phyloP scores from a whole-genome alignment of 2,329 filamentous ascomycete species.

The Fusarium odoratissimum region DNA sequence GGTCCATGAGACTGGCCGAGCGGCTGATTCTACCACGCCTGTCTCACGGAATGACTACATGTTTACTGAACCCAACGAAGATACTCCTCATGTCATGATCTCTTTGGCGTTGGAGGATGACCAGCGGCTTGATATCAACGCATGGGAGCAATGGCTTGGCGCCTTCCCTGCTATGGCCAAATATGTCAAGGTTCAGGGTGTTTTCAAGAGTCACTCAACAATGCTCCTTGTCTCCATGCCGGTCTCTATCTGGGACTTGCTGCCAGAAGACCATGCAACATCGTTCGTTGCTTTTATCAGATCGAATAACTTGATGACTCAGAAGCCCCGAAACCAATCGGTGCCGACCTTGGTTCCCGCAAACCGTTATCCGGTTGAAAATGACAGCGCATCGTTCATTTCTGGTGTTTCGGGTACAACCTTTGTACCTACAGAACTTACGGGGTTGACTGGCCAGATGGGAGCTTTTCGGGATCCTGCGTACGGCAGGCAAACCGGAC shows the following conservation, averaged over 20 bases:
- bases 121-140: constrained; percentile 66
- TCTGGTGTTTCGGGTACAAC: constrained; percentile 51
- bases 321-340: constrained; percentile 42
- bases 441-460: constrained; percentile 33
- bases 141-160: constrained; percentile 68
- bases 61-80: constrained; percentile 61
- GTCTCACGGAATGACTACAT: constrained; percentile 44
- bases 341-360: constrained; percentile 41
- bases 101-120: constrained; percentile 69
- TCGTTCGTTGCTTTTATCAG: constrained; percentile 70
- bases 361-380: constrained; percentile 36
- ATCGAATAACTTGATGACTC: constrained; percentile 64
- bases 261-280: constrained; percentile 67
- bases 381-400: constrained; percentile 46
- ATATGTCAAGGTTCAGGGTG: constrained; percentile 70
- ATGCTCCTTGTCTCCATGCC: constrained; percentile 68
- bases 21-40: constrained; percentile 38
- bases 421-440: constrained; percentile 47
- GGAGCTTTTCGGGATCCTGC: constrained; percentile 37
- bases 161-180: constrained; percentile 68
- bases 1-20: constrained; percentile 42
- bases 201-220: constrained; percentile 71
- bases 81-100: constrained; percentile 70
- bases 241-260: constrained; percentile 69
- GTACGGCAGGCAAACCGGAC: constrained; percentile 29